phyloP scores from a whole-genome alignment of 345 rosid species.

The Melaleuca quinquenervia region DNA sequence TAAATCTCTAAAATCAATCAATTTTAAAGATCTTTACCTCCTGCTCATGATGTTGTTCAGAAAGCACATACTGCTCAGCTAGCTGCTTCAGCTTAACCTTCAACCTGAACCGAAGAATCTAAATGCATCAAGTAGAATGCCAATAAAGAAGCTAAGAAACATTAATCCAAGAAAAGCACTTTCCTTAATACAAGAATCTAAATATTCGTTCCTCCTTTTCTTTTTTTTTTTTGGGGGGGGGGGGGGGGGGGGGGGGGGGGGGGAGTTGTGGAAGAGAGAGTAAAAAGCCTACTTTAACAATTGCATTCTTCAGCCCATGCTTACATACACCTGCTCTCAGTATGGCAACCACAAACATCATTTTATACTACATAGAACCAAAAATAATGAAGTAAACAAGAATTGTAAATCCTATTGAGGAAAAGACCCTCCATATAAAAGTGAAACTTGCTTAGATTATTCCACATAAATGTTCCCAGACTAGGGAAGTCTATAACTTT shows the following conservation, averaged over 20 bases:
- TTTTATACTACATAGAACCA: background rate
- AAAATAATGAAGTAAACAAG: background rate
- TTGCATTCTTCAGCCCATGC: background rate
- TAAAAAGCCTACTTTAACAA: background rate
- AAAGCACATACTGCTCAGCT: constrained; percentile 72
- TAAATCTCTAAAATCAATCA: background rate
- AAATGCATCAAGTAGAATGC: background rate
- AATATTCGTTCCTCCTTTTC: too few relatives aligned
- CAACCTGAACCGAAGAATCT: constrained; percentile 37
- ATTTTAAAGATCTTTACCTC: constrained; percentile 24
- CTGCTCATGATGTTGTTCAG: constrained; percentile 75
- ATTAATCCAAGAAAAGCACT: background rate
- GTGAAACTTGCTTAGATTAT: background rate
- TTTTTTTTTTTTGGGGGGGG: background rate
- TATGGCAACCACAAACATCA: background rate
- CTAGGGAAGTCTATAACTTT: background rate
- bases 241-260: background rate
- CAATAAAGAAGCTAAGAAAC: background rate
- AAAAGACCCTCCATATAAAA: background rate
- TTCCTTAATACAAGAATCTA: background rate
- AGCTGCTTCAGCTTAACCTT: constrained; percentile 74
- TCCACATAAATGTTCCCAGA: background rate
- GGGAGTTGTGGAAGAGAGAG: background rate
- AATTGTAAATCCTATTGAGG: background rate
- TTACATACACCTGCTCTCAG: background rate